These are phyloP conservation scores for Phytophthora pinifolia DNA, from an alignment of 352 stramenopile species.

Conservation along the genomic window DNA sequence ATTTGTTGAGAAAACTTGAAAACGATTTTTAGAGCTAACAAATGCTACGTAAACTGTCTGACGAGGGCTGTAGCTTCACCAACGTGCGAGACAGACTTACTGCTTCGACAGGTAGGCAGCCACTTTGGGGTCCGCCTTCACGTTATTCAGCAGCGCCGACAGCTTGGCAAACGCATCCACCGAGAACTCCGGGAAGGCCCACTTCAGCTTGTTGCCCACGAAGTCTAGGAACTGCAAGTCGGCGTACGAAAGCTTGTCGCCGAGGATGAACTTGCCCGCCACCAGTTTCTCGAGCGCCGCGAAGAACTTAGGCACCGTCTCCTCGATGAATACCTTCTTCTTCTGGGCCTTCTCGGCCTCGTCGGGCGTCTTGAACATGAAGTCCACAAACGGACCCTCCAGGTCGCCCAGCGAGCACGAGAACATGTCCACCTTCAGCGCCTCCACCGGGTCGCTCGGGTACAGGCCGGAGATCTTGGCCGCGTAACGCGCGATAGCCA, in stretches of 20 bases:
- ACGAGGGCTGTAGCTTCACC: no score
- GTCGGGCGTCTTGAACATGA: slow-evolving; percentile 36
- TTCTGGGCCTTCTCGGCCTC: slow-evolving; percentile 40
- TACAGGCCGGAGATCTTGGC: slow-evolving; percentile 40
- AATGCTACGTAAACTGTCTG: no score
- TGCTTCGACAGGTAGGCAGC: slow-evolving; percentile 43
- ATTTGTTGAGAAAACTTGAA: no score
- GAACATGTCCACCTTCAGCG: slow-evolving; percentile 35
- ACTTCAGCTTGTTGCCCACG: slow-evolving; percentile 39
- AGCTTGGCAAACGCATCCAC: slow-evolving; percentile 48
- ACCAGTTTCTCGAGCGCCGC: slow-evolving; percentile 43
- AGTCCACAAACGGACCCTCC: slow-evolving; percentile 13
- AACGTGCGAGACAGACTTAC: slow-evolving; percentile 1
- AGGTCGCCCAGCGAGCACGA: slow-evolving; percentile 26
- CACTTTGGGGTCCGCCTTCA: slow-evolving; percentile 42
- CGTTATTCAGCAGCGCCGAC: slow-evolving; percentile 32
- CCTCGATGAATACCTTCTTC: slow-evolving; percentile 41
- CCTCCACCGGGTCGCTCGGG: slow-evolving; percentile 27
- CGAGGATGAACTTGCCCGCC: slow-evolving; percentile 52
- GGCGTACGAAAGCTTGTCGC: slow-evolving; percentile 38
- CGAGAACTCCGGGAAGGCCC: slow-evolving; percentile 25
- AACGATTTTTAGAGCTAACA: no score
- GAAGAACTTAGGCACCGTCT: slow-evolving; percentile 40
- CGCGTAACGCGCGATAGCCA: slow-evolving; percentile 45
- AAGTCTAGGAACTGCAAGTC: slow-evolving; percentile 52